A percentile compares a stretch with the other conserved stretches of the same genome.
Evolutionary conservation across 345 rosid genomes (phyloP).

Genomic region (Corchorus capsularis): DNA sequence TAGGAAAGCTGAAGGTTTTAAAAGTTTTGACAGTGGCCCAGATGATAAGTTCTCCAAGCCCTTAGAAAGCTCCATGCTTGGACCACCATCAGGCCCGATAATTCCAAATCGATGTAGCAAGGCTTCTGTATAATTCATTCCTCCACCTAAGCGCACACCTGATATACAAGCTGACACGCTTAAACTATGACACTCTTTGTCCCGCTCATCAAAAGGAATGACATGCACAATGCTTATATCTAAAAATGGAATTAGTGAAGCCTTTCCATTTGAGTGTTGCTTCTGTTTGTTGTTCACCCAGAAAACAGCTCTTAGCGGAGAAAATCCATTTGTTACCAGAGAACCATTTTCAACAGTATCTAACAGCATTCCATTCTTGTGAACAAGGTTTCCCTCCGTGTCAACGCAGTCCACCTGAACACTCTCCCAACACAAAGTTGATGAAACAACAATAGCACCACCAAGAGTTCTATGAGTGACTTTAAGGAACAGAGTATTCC

Average conservation of each 20-base stretch:
- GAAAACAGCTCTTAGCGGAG: slow-evolving; percentile 77
- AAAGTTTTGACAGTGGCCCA: slow-evolving; percentile 85
- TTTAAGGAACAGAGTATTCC: slow-evolving; percentile 72
- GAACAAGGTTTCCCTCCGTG: slow-evolving; percentile 47
- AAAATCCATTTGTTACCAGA: slow-evolving; percentile 40
- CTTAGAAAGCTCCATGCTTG: slow-evolving; percentile 81
- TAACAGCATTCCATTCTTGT: slow-evolving; percentile 35
- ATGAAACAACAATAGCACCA: slow-evolving; percentile 93
- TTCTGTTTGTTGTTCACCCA: slow-evolving; percentile 71
- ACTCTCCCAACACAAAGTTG: slow-evolving; percentile 70
- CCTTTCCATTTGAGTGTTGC: slow-evolving; percentile 42
- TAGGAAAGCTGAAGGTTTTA: slow-evolving; percentile 59
- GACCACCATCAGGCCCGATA: slow-evolving; percentile 91
- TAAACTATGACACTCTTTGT: slow-evolving; percentile 84
- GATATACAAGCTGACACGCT: slow-evolving; percentile 77
- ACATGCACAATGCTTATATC: slow-evolving; percentile 76
- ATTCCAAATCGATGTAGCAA: slow-evolving; percentile 92
- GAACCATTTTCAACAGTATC: slow-evolving; percentile 41
- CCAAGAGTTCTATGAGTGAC: slow-evolving; percentile 96
- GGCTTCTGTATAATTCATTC: slow-evolving; percentile 90
- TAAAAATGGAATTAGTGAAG: slow-evolving; percentile 56
- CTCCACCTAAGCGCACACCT: slow-evolving; percentile 94
- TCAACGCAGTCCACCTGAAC: slow-evolving; percentile 87
- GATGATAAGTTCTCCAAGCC: slow-evolving; percentile 77
- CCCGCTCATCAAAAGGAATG: slow-evolving; percentile 82